phyloP scores from a whole-genome alignment of 129 eudicot genomes.

The Helianthus annuus region DNA sequence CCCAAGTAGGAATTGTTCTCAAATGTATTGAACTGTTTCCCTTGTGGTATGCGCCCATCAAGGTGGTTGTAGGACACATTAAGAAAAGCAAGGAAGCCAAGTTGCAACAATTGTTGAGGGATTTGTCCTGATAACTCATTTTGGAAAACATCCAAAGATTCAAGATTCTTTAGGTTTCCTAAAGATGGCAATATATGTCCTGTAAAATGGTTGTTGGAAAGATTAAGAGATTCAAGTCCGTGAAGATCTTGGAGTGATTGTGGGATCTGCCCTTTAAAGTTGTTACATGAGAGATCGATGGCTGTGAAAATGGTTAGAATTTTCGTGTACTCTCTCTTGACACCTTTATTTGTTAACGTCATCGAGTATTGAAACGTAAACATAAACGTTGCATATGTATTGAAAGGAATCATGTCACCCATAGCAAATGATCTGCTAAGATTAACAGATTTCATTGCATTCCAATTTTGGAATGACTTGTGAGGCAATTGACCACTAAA shows the following conservation, averaged over 20 bases:
- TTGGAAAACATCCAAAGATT: constrained; percentile 32
- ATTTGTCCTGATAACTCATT: constrained; percentile 34
- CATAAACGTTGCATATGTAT: no score
- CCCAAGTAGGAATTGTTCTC: constrained; percentile 20
- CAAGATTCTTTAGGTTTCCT: constrained; percentile 28
- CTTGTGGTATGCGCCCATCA: constrained; percentile 11
- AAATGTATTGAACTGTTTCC: constrained; percentile 29
- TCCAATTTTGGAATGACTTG: constrained; percentile 2
- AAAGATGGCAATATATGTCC: constrained; percentile 2
- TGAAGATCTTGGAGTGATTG: constrained; percentile 22
- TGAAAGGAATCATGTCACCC: no score
- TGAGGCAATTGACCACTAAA: constrained; percentile 28
- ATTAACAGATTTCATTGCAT: constrained; percentile 18
- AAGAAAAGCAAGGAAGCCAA: constrained; percentile 21
- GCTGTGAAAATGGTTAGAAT: constrained; percentile 12
- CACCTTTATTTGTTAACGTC: constrained; percentile 26
- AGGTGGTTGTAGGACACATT: constrained; percentile 32
- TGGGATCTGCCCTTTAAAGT: constrained; percentile 34
- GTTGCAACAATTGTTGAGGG: constrained; percentile 26
- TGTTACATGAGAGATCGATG: constrained; percentile 43
- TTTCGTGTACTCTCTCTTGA: neutral
- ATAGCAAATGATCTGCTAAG: neutral
- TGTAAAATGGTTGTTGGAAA: constrained; percentile 36
- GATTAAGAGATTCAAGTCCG: constrained; percentile 30
- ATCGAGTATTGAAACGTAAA: neutral